Base-by-base conservation (phyloP, 768 basidiomycete genomes). In the Amanita rubescens region DNA sequence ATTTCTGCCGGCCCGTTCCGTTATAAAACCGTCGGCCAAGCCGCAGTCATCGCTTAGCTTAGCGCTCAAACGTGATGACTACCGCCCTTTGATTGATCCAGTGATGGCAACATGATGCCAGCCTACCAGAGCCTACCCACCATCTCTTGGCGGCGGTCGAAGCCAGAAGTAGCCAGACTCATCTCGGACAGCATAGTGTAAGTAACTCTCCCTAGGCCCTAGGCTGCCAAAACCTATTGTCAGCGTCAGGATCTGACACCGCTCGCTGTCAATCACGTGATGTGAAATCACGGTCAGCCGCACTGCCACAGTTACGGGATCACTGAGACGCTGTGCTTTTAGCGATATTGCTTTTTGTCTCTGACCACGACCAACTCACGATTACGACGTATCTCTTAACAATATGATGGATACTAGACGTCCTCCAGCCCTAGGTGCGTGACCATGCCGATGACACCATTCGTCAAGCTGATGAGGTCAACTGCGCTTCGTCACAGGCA, bases 341-440 rank as follows among this genome's bases (percentile, higher is more conserved):
- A 30, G 14, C n/a, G 45, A n/a, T 32, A 19, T 20, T 27, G 20
- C 43, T 24, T 25, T 25, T 24, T 49, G 33, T 35, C 27, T 27
- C 24, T 4, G 11, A 47, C 46, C 30, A 47, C 49, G 22, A 30
- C 27, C 8, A 3, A 37, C 19, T 47, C 10, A 38, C 50, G 24
- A 51, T 39, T 15, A 20, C 38, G 17, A 51, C 49, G n/a, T 25
- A 27, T n/a, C n/a, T n/a, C n/a, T n/a, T n/a, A n/a, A n/a, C n/a
- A 41, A 42, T 11, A 8, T 19, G 2, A 76, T 73, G 71, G 65
- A 65, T 52, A 64, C 60, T 50, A 67, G 74, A 60, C 65, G 66
- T 52, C 73, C 72, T 61, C 75, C 73, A 24, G 67, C 70, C 15
- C 65, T 66, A 72, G 72, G 74, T 73, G 52, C 49, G 69, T 22